These are phyloP conservation scores for Herpetomonas samuelpessoai DNA, from an alignment of 208 protist genomes.

Conservation along the genomic window DNA sequence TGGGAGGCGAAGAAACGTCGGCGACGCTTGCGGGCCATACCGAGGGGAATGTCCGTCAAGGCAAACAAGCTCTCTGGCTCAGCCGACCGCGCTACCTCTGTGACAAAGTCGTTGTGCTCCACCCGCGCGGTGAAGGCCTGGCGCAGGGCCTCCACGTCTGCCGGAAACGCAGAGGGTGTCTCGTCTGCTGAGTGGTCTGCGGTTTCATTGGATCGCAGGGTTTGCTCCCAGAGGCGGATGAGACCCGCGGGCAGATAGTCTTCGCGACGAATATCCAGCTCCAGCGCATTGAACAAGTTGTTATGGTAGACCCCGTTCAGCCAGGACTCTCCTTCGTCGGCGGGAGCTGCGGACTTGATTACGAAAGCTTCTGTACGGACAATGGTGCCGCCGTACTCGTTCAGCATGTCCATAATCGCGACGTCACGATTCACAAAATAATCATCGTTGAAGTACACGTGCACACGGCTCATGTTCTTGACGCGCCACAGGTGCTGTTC, in stretches of 20 bases:
- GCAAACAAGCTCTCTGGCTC: too few species aligned
- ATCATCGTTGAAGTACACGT: constrained; percentile 76
- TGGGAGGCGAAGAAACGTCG: constrained; percentile 44
- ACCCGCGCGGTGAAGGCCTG: too few species aligned
- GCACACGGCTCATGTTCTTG: constrained; percentile 42
- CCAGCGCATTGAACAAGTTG: constrained; percentile 33
- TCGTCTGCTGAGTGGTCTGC: too few species aligned
- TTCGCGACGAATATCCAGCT: constrained; percentile 34
- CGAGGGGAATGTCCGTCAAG: too few species aligned
- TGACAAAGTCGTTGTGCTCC: too few species aligned
- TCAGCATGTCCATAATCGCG: constrained; percentile 51
- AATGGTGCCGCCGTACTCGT: constrained; percentile 57
- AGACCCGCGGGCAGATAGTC: constrained; percentile 22
- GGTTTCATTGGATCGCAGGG: too few species aligned
- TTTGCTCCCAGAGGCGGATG: constrained; percentile 15
- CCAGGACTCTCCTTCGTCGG: constrained; percentile 15
- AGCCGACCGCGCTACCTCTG: too few species aligned
- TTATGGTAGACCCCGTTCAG: constrained; percentile 27
- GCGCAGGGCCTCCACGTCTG: too few species aligned
- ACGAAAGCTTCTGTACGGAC: constrained; percentile 36
- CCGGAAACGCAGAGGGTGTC: too few species aligned
- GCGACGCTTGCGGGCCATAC: too few species aligned
- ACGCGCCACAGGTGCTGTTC: constrained; percentile 64
- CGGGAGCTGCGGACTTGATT: constrained; percentile 1
- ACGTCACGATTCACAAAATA: constrained; percentile 69